phyloP scores from a whole-genome alignment of 176 grass and related monocot species.

The Hsuehochloa calcarea region DNA sequence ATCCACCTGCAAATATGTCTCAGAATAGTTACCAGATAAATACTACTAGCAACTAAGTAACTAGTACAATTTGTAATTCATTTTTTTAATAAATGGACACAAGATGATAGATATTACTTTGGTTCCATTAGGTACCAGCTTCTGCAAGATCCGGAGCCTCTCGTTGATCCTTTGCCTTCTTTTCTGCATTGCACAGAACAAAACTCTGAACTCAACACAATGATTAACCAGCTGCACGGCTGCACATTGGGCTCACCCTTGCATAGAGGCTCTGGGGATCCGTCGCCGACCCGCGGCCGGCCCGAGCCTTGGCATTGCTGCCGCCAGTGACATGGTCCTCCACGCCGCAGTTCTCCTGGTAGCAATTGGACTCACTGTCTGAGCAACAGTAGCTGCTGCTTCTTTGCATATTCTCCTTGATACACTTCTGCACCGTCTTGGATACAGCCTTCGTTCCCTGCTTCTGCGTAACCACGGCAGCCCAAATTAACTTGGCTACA shows the following conservation, averaged over 20 bases:
- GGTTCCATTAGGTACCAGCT: conserved; percentile 72
- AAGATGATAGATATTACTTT: conserved; percentile 44
- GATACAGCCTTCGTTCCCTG: conserved; percentile 22
- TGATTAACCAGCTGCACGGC: not conserved
- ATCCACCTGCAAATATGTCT: conserved; percentile 51
- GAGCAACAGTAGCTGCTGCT: conserved; percentile 45
- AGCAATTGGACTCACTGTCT: conserved; percentile 40
- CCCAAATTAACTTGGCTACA: not conserved
- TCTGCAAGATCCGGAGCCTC: conserved; percentile 62
- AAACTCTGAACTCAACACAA: conserved; percentile 21
- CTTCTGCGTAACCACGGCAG: conserved; percentile 10
- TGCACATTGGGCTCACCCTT: conserved; percentile 44
- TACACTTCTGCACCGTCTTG: conserved; percentile 31
- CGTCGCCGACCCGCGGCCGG: conserved; percentile 45
- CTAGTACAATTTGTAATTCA: not conserved
- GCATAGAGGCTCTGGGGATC: conserved; percentile 74
- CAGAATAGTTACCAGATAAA: conserved; percentile 1
- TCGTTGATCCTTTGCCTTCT: conserved; percentile 78
- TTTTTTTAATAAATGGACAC: not conserved
- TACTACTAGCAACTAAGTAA: not conserved
- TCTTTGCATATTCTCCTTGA: not conserved
- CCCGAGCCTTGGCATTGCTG: conserved; percentile 38
- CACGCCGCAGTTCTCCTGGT: conserved; percentile 12
- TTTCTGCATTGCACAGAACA: conserved; percentile 49
- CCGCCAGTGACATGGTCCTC: conserved; percentile 16